These are phyloP conservation scores for Phialemoniopsis sp. DNA, from an alignment of 2,329 filamentous ascomycete species.

Conservation along the genomic window DNA sequence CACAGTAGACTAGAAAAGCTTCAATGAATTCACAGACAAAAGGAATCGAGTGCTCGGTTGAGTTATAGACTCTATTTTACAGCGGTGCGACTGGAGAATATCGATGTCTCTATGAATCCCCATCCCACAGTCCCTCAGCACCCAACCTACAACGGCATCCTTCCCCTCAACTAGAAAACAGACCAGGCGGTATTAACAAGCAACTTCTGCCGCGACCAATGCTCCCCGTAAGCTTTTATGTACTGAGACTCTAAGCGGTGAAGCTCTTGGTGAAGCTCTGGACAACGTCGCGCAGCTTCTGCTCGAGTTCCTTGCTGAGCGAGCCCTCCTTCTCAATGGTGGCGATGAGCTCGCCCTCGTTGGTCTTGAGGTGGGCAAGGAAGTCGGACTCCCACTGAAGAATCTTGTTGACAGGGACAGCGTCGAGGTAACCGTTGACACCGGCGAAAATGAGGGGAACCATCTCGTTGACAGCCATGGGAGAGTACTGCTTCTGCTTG, in stretches of 20 bases:
- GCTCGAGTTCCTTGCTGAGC: constrained; percentile 91
- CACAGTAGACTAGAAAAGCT: too few species aligned
- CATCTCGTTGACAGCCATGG: constrained; percentile 99
- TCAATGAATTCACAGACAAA: constrained; percentile 45
- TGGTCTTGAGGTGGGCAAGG: constrained; percentile 85
- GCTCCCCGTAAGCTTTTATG: constrained; percentile 2
- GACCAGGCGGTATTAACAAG: constrained; percentile 44
- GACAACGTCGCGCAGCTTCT: constrained; percentile 74
- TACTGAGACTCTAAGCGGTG: constrained; percentile 45
- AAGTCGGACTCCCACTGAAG: constrained; percentile 93
- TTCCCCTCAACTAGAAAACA: constrained; percentile 45
- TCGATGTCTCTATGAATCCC: constrained; percentile 33
- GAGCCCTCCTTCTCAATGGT: constrained; percentile 94
- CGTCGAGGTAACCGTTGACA: constrained; percentile 96
- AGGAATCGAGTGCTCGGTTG: constrained; percentile 59
- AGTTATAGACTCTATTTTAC: constrained; percentile 62
- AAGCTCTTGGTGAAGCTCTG: constrained; percentile 91
- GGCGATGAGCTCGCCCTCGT: constrained; percentile 77
- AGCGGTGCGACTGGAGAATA: constrained; percentile 47
- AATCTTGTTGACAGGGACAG: constrained; percentile 85
- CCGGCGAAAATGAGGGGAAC: constrained; percentile 98
- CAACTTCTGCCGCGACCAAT: constrained; percentile 28
- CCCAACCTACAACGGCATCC: constrained; percentile 35
- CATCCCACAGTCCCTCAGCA: constrained; percentile 43
- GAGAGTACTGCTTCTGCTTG: constrained; percentile 99